Conservation (phyloP, 2,329 filamentous ascomycete genomes). For the Chaetoscypha palmicola region DNA sequence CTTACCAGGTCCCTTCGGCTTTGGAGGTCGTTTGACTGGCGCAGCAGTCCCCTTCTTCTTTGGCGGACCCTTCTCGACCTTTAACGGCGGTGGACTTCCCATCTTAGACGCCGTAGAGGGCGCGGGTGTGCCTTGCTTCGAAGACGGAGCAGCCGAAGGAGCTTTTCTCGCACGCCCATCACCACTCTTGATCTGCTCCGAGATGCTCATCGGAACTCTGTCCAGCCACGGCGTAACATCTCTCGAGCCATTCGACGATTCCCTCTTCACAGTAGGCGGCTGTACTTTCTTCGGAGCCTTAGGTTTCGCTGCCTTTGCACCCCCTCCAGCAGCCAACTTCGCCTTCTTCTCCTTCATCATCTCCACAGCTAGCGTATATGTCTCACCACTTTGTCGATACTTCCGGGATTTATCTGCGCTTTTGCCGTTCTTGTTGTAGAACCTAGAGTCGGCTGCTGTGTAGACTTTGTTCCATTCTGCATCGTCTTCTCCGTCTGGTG, state of each 20-base stretch:
- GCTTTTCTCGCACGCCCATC: conserved; percentile 25
- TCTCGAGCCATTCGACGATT: conserved; percentile 18
- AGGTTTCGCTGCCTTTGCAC: conserved; percentile 11
- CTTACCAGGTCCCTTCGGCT: conserved; percentile 22
- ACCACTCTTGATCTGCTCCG: conserved; percentile 28
- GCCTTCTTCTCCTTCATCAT: conserved; percentile 26
- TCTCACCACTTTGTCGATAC: conserved; percentile 22
- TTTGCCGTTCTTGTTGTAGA: conserved; percentile 28
- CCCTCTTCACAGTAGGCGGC: conserved; percentile 15
- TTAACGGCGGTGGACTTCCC: conserved; percentile 18
- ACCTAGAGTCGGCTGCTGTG: conserved; percentile 28
- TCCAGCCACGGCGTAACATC: conserved; percentile 19
- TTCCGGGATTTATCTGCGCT: conserved; percentile 23
- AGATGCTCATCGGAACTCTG: conserved; percentile 22
- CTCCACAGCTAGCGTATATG: conserved; percentile 20
- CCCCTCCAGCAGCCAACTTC: conserved; percentile 13
- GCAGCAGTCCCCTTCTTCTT: conserved; percentile 26
- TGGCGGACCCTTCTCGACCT: conserved; percentile 17
- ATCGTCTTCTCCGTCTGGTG: conserved; percentile 27
- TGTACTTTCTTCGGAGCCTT: conserved; percentile 13
- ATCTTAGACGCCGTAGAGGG: conserved; percentile 17
- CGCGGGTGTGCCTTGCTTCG: conserved; percentile 24
- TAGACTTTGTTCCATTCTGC: conserved; percentile 29
- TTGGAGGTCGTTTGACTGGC: conserved; percentile 19
- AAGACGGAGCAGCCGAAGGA: conserved; percentile 19